Evolutionary conservation across 345 rosid species (phyloP).

Genomic region (Cochlearia excelsa): DNA sequence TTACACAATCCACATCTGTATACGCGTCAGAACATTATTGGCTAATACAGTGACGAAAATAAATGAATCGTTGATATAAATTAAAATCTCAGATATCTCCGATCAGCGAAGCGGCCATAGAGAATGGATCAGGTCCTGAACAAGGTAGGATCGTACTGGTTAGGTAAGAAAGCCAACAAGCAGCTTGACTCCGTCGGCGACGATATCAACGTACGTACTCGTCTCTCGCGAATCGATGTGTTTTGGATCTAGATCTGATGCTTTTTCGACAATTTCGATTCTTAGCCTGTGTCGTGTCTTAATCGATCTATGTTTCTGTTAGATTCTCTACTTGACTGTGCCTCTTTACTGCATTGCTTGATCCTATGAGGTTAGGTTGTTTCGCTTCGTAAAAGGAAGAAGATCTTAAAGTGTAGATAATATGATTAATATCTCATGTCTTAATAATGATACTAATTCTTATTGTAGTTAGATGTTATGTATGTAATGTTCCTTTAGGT

Average conservation of each 20-base stretch:
- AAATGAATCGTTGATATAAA: too few species aligned
- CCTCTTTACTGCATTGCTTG: neutral
- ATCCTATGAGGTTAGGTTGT: too few species aligned
- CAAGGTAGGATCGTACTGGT: conserved; percentile 87
- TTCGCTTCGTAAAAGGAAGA: too few species aligned
- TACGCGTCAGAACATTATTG: too few species aligned
- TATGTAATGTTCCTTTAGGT: neutral
- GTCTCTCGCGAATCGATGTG: too few species aligned
- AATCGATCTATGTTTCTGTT: neutral
- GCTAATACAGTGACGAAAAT: too few species aligned
- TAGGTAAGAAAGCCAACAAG: conserved; percentile 63
- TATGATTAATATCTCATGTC: too few species aligned
- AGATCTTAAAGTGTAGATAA: too few species aligned
- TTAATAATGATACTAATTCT: too few species aligned
- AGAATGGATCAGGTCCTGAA: conserved; percentile 78
- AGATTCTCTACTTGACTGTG: neutral
- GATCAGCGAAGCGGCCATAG: neutral
- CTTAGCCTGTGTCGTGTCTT: neutral
- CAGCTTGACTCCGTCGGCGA: conserved; percentile 81
- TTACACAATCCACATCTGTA: too few species aligned
- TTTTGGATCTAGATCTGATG: conserved; percentile 6
- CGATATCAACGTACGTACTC: conserved; percentile 53
- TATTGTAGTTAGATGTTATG: too few species aligned
- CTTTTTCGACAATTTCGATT: neutral
- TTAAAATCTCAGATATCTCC: conserved; percentile 3